Percentiles rank a stretch among this genome's conserved stretches.
Conservation (phyloP, 2,329 filamentous ascomycete genomes). For the Exophiala calicioides region DNA sequence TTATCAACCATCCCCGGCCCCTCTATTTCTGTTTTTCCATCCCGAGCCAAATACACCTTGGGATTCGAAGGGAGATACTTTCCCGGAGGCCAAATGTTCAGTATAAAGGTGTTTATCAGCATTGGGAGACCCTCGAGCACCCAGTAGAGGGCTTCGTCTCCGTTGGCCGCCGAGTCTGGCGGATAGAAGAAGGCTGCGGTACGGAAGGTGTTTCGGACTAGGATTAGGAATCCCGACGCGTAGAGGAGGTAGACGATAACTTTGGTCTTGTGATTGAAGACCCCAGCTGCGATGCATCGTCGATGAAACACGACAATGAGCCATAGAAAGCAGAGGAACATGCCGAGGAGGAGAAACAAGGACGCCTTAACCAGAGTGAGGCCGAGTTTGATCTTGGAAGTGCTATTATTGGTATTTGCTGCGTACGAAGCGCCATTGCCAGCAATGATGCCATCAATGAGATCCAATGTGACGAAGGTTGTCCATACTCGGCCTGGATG, state of each 20-base stretch:
- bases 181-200: constrained; percentile 52
- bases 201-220: constrained; percentile 54
- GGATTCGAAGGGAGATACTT: constrained; percentile 51
- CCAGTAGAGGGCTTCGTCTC: constrained; percentile 56
- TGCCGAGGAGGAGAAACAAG: constrained; percentile 52
- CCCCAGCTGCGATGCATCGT: constrained; percentile 40
- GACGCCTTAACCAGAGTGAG: constrained; percentile 51
- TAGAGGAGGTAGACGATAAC: constrained; percentile 46
- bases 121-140: constrained; percentile 57
- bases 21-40: constrained; percentile 54
- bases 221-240: constrained; percentile 39
- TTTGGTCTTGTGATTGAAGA: constrained; percentile 48
- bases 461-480: constrained; percentile 56
- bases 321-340: constrained; percentile 53
- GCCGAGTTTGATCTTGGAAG: constrained; percentile 44
- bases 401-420: constrained; percentile 32
- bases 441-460: constrained; percentile 50
- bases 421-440: constrained; percentile 44
- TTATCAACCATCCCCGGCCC: constrained; percentile 43
- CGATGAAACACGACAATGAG: constrained; percentile 50
- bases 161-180: constrained; percentile 36
- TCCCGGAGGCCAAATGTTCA: constrained; percentile 56
- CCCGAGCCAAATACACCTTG: constrained; percentile 52
- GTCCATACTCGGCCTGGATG: constrained; percentile 62
- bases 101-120: constrained; percentile 52